Evolutionary conservation across 179 eudicot genomes (phyloP), one percentile per base, ranked within the genome.

Genomic region (Spergularia azorica): DNA sequence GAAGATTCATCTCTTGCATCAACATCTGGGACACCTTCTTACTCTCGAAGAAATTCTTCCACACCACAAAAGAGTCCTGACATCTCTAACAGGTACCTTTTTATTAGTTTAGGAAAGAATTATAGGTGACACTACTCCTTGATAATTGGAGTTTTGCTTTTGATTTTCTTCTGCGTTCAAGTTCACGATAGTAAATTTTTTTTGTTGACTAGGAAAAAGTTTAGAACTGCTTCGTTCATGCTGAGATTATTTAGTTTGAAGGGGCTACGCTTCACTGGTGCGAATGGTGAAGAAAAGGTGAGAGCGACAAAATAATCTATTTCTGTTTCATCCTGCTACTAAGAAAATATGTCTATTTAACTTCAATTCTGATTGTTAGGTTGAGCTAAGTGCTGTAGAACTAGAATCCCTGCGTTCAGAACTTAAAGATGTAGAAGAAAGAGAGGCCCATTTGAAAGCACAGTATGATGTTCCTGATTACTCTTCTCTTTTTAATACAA

Each of bases 361-460:
- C 57, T 68, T 26, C 36, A 21, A 21, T 43, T 55, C 54, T 12
- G 16, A 61, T 67, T 46, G 73, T 70, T 86, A 90, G 97, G 94
- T 91, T 75, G 89, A 87, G 82, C 78, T 95, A 77, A 88, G 84
- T 79, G 89, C 91, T 73, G 89, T 84, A 58, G 98, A 93, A 87
- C 83, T 91, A 73, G 88, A 91, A 85, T 90, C 94, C 61, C 96
- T 95, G 52, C 87, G 92, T 74, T 86, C 99, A 75, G 92, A 86
- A 83, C 87, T 95, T 79, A 84, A 89, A 72, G 86, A 87, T 75
- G 77, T 90, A 76, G 99, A 93, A 86, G 98, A 93, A 82, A 79
- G 90, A 77, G 97, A 88, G 77, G 91, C 98, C 78, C 90, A 90
- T 85, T 81, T 88, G 71, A 95, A 89, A 91, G 99, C 99, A 71